A percentile compares a stretch with the other conserved stretches of the same genome.
Evolutionary conservation across 345 rosid genomes (phyloP).

Genomic region (Eutrema heterophyllum): DNA sequence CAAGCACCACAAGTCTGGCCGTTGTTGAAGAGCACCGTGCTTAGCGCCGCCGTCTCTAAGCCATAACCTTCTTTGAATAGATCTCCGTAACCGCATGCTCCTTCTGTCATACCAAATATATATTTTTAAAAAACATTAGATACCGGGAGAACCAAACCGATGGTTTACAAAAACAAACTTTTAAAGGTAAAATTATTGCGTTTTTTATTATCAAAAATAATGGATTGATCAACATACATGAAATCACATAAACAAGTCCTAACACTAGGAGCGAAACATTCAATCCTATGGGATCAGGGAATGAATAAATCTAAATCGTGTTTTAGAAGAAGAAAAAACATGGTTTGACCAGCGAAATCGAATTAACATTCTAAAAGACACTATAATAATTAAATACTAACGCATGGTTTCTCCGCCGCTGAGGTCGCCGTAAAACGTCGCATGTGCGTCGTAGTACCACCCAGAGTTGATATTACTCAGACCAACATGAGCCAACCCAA

Average conservation of each 20-base stretch:
- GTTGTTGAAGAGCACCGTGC: slow-evolving; percentile 60
- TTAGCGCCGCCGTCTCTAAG: slow-evolving; percentile 53
- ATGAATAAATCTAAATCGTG: background rate
- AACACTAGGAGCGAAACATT: too few species aligned
- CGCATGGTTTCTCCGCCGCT: slow-evolving; percentile 31
- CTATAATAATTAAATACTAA: slow-evolving; percentile 6
- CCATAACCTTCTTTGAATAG: slow-evolving; percentile 61
- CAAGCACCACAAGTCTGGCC: slow-evolving; percentile 68
- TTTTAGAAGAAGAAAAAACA: background rate
- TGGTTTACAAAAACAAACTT: too few species aligned
- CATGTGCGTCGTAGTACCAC: slow-evolving; percentile 27
- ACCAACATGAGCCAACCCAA: background rate
- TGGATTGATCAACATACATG: too few species aligned
- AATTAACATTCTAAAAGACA: background rate
- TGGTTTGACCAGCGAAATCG: background rate
- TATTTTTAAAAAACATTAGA: background rate
- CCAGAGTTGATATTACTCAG: background rate
- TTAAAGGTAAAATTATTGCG: too few species aligned
- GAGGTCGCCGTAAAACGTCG: slow-evolving; percentile 32
- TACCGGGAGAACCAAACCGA: too few species aligned
- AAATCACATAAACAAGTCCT: too few species aligned
- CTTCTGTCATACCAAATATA: slow-evolving; percentile 34
- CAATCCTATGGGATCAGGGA: background rate
- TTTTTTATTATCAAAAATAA: too few species aligned
- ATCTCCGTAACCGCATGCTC: slow-evolving; percentile 75